Base-by-base conservation (phyloP, 1,284 basidiomycete genomes). In the Nidula niveotomentosa region DNA sequence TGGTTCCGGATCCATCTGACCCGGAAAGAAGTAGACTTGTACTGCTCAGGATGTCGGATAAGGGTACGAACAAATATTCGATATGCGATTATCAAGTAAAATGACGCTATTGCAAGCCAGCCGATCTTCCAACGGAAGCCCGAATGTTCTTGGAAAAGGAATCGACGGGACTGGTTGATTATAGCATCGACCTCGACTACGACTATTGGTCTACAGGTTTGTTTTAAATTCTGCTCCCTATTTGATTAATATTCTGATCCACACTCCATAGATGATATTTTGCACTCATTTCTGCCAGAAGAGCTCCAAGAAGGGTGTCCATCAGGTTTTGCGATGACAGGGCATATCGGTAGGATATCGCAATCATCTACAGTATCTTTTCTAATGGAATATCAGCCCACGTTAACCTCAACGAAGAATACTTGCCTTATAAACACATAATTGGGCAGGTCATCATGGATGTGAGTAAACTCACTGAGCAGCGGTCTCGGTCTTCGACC, bases 401-500 rank as follows among this genome's bases (percentile, higher is more conserved):
- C 67, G 74, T 99, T 56, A 99, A 99, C 67, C 80, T 99, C 23
- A 85, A 91, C 57, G 85, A 90, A 33, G 90, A 96, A 68, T 99
- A 95, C 75, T 69, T 97, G 33, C 94, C 95, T 3, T 98, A 91
- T 75, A 94, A 94, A 67, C 74, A 90, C 62, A 70, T 96, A 35
- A 97, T 99, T 60, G 97, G 95, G 0, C 87, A 96, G 70, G 80
- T 98, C 34, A 88, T 98, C 41, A 74, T 97, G 34, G 94, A 97
- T 71, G 95, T 93, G 65, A 65, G 91, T 75, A 34, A 39, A n/a
- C 12, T 6, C 8, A n/a, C 8, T 49, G 12, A 8, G 15, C 35
- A 51, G 10, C n/a, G 37, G n/a, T n/a, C 18, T 51, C 13, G 13
- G 8, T 10, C 41, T 41, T 12, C 17, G 23, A 3, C 3, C 23